Evolutionary conservation across 73 alveolate genomes (phyloP).

Genomic region (Diophrys appendiculata): DNA sequence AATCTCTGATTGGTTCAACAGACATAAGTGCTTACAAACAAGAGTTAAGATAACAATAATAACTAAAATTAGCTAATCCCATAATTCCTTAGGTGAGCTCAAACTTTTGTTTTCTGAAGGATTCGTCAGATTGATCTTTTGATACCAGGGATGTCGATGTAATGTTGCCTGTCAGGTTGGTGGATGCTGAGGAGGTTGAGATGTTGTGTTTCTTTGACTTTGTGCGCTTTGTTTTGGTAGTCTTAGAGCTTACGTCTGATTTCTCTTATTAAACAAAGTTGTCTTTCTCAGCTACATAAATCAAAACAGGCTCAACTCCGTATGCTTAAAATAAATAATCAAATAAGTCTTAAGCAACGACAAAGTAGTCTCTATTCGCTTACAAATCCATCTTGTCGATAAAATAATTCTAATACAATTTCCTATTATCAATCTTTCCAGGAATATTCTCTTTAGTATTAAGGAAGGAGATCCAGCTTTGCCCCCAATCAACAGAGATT

Average conservation of each 20-base stretch:
- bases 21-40: conserved; percentile 38
- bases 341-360: conserved; percentile 24
- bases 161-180: neutral
- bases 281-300: too few species aligned
- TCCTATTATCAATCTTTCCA: neutral
- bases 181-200: neutral
- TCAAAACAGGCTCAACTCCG: conserved; percentile 38
- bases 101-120: neutral
- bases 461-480: neutral
- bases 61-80: conserved; percentile 37
- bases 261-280: too few species aligned
- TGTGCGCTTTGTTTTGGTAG: neutral
- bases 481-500: conserved; percentile 2
- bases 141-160: neutral
- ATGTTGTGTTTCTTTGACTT: neutral
- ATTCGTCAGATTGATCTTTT: neutral
- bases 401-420: neutral
- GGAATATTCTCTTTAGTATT: neutral
- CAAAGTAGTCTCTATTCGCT: conserved; percentile 18
- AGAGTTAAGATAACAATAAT: conserved; percentile 45
- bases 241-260: neutral
- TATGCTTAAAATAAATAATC: conserved; percentile 23
- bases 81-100: conserved; percentile 32
- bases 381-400: neutral
- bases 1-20: conserved; percentile 14